Conservation (phyloP, 768 basidiomycete genomes). For the Psilocybe cubensis region DNA sequence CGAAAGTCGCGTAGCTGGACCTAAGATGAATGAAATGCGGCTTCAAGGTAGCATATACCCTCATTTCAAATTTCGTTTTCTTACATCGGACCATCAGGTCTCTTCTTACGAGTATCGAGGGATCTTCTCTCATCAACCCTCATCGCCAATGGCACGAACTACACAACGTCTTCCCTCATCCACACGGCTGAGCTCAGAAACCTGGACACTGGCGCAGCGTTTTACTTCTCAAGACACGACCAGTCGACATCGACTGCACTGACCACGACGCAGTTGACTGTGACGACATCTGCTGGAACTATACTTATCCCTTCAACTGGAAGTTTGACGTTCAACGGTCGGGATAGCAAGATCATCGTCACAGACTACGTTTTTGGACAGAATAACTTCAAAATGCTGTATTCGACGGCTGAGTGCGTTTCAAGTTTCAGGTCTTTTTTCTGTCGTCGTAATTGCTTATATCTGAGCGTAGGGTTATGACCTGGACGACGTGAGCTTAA, state of each 20-base stretch:
- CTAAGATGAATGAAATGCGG: conserved; percentile 58
- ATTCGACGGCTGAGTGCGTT: conserved; percentile 51
- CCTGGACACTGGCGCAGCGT: conserved; percentile 43
- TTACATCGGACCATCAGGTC: conserved; percentile 33
- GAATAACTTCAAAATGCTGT: conserved; percentile 37
- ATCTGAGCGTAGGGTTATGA: conserved; percentile 44
- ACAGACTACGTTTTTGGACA: conserved; percentile 50
- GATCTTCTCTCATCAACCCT: conserved; percentile 47
- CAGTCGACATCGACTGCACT: conserved; percentile 48
- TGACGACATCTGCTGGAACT: conserved; percentile 45
- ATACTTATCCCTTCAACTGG: conserved; percentile 42
- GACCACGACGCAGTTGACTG: conserved; percentile 44
- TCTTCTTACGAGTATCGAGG: conserved; percentile 55
- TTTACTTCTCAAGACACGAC: conserved; percentile 54
- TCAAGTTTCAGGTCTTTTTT: not conserved
- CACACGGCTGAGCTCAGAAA: conserved; percentile 54
- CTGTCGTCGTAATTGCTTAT: not conserved
- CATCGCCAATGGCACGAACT: conserved; percentile 54
- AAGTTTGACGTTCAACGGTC: conserved; percentile 43
- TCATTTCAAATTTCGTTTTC: not conserved
- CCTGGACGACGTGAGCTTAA: conserved; percentile 51
- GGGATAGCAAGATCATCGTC: conserved; percentile 54
- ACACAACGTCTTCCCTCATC: conserved; percentile 45
- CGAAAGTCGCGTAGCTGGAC: conserved; percentile 49
- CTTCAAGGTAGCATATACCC: conserved; percentile 42